These are phyloP conservation scores for Filobasidium wieringae DNA, from an alignment of 768 basidiomycete genomes.

Conservation along the genomic window DNA sequence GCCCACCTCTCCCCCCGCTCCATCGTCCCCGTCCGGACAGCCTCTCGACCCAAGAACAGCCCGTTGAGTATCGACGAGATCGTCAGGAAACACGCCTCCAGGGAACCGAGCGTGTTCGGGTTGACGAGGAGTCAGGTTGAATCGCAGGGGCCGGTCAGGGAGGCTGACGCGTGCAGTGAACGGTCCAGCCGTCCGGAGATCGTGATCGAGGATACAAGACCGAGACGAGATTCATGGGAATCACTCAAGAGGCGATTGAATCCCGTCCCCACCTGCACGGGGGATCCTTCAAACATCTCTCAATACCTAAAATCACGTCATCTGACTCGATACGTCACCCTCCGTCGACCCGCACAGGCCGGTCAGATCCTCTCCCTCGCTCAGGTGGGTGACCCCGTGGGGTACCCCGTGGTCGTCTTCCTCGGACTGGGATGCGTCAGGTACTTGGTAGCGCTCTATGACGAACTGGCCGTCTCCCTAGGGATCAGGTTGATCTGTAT, in stretches of 20 bases:
- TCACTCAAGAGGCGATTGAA: background rate
- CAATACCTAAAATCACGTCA: conserved; percentile 48
- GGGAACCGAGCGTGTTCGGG: background rate
- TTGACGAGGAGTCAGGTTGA: background rate
- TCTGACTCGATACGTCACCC: conserved; percentile 66
- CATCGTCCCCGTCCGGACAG: background rate
- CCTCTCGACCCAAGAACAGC: background rate
- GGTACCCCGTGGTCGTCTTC: conserved; percentile 79
- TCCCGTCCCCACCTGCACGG: too few species aligned
- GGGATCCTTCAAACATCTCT: background rate
- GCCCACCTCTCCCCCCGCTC: background rate
- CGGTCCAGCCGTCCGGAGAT: too few species aligned
- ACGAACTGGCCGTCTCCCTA: conserved; percentile 84
- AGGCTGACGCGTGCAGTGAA: too few species aligned
- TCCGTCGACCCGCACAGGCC: conserved; percentile 59
- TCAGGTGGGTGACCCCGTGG: conserved; percentile 74
- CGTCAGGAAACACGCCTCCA: background rate
- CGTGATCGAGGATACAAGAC: too few species aligned
- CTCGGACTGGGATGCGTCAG: conserved; percentile 88
- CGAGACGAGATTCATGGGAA: background rate
- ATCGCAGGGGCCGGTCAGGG: too few species aligned
- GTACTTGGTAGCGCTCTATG: conserved; percentile 87
- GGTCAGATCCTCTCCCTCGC: conserved; percentile 80
- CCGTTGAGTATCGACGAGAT: conserved; percentile 6
- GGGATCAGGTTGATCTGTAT: conserved; percentile 83